Percentiles rank a stretch among this genome's conserved stretches.
These are phyloP conservation scores for Tilletiaria anomala DNA, from an alignment of 1,284 basidiomycete species.

Conservation along the genomic window DNA sequence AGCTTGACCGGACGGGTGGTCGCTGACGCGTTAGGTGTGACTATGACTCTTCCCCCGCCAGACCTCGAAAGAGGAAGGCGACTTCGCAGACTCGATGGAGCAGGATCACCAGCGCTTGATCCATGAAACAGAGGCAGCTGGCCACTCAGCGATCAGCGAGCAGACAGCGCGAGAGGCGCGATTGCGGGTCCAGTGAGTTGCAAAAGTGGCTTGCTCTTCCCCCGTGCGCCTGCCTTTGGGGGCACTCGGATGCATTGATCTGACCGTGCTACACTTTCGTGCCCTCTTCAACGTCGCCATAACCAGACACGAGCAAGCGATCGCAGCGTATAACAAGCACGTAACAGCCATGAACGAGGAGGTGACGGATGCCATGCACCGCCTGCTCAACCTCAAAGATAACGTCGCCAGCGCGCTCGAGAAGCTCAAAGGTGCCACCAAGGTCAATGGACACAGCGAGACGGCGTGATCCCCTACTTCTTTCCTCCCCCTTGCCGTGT, in stretches of 20 bases:
- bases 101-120: not conserved
- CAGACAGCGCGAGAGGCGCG: not conserved
- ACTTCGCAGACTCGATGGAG: not conserved
- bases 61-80: not conserved
- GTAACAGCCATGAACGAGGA: not conserved
- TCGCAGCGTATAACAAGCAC: not conserved
- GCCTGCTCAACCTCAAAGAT: not conserved
- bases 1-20: too few species aligned
- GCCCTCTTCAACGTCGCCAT: too few species aligned
- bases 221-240: too few species aligned
- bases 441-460: not conserved
- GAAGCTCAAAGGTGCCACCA: not conserved
- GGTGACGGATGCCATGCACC: not conserved
- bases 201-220: too few species aligned
- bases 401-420: not conserved
- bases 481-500: too few species aligned
- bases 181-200: not conserved
- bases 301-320: not conserved
- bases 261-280: too few species aligned
- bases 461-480: not conserved
- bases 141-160: not conserved
- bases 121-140: not conserved
- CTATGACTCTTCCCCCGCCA: too few species aligned
- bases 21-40: too few species aligned
- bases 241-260: too few species aligned